These are phyloP conservation scores for Exophiala viscosa DNA, from an alignment of 2,329 filamentous ascomycete species.

Conservation along the genomic window DNA sequence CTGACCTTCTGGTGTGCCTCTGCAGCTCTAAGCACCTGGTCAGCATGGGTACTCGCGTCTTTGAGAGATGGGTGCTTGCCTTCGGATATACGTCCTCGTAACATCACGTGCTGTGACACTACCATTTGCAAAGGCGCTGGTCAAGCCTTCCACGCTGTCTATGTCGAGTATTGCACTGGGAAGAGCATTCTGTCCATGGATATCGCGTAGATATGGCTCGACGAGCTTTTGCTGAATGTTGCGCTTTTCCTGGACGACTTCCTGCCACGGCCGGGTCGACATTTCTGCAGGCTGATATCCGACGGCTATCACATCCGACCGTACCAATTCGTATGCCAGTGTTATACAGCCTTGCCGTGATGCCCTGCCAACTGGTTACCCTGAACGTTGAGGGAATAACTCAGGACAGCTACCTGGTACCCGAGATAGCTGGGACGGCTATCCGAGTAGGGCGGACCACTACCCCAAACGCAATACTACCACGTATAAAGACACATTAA, in stretches of 20 bases:
- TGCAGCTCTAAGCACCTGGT: slow-evolving; percentile 21
- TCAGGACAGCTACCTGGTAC: too few species aligned
- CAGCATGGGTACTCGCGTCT: not conserved
- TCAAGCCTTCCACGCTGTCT: slow-evolving; percentile 28
- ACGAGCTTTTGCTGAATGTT: slow-evolving; percentile 30
- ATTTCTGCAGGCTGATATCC: not conserved
- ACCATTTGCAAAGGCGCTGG: slow-evolving; percentile 26
- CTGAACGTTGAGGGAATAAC: too few species aligned
- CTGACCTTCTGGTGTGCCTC: slow-evolving; percentile 30
- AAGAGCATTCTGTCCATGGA: not conserved
- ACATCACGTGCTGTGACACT: slow-evolving; percentile 33
- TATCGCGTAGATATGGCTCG: slow-evolving; percentile 28
- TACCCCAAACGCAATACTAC: too few species aligned
- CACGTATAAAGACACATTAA: too few species aligned
- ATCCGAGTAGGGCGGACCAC: too few species aligned
- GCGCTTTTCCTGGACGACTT: slow-evolving; percentile 33
- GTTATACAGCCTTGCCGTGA: not conserved
- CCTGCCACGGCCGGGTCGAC: slow-evolving; percentile 29
- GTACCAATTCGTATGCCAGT: not conserved
- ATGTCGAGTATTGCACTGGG: slow-evolving; percentile 26
- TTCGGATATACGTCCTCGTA: slow-evolving; percentile 33
- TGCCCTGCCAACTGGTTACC: not conserved
- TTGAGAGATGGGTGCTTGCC: slow-evolving; percentile 29
- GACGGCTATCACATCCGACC: not conserved
- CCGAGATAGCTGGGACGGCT: too few species aligned